A percentile compares a stretch with the other conserved stretches of the same genome.
Conservation (phyloP, 306 rosid genomes). For the Cucumis sativus region Cucumber_9930_V3 NC_026657.2:16164001-16164500, state of each 20-base stretch:
- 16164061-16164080: not conserved
- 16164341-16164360: conserved; percentile 17
- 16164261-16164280: conserved; percentile 17
- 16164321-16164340: conserved; percentile 29
- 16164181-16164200: not conserved
- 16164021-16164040: not conserved
- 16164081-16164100: not conserved
- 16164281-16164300: conserved; percentile 29
- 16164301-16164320: conserved; percentile 39
- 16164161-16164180: not conserved
- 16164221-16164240: conserved; percentile 17
- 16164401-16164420: not conserved
- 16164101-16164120: not conserved
- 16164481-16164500: not conserved
- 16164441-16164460: not conserved
- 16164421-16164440: not conserved
- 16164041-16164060: not conserved
- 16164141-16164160: not conserved
- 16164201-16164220: not conserved
- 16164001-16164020: not conserved
- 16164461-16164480: not conserved
- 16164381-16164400: not conserved
- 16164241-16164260: conserved; percentile 13
- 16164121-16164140: not conserved
- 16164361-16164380: not conserved